phyloP scores from a whole-genome alignment of 257 asterid species.

The Plantago elongata region DNA sequence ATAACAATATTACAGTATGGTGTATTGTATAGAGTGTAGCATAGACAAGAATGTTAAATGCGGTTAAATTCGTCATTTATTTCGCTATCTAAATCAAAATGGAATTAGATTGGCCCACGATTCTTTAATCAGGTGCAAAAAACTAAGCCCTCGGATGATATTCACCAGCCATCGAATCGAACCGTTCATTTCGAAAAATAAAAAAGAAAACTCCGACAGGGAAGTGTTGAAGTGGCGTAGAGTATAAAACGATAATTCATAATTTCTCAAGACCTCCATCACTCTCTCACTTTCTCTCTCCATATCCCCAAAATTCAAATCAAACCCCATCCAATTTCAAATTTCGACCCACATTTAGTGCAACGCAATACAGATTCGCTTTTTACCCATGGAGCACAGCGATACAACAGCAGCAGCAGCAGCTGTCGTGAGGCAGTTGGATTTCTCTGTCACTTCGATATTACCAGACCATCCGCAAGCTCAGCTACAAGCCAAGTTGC shows the following conservation, averaged over 20 bases:
- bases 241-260: slow-evolving; percentile 1
- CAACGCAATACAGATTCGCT: not conserved
- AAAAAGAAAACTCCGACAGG: not conserved
- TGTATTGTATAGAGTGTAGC: too few species aligned
- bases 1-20: too few species aligned
- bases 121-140: not conserved
- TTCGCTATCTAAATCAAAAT: not conserved
- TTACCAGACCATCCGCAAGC: slow-evolving; percentile 52
- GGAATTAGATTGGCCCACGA: not conserved
- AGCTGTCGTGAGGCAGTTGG: slow-evolving; percentile 37
- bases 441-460: slow-evolving; percentile 29
- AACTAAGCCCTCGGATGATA: not conserved
- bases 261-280: not conserved
- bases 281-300: not conserved
- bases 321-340: not conserved
- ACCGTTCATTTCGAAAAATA: not conserved
- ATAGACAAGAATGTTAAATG: too few species aligned
- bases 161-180: not conserved
- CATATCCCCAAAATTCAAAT: not conserved
- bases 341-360: not conserved
- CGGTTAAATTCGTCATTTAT: too few species aligned
- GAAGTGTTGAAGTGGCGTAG: too few species aligned
- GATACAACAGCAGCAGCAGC: slow-evolving; percentile 17
- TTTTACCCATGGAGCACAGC: slow-evolving; percentile 40
- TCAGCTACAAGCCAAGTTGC: slow-evolving; percentile 41